Evolutionary conservation across 2,329 filamentous ascomycete genomes (phyloP).

Genomic region (Nemania sp.): DNA sequence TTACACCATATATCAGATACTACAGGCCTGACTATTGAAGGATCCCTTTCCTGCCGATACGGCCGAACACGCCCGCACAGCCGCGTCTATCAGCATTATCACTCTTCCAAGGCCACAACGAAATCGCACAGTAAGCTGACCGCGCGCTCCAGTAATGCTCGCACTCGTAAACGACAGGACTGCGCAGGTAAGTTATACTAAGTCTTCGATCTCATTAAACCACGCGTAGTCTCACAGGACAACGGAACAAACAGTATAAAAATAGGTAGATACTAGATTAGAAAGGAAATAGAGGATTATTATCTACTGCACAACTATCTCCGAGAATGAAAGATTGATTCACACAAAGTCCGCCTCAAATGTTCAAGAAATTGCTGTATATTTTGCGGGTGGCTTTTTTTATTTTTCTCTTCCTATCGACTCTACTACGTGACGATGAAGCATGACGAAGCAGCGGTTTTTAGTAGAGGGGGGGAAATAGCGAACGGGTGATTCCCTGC

Average conservation of each 20-base stretch:
- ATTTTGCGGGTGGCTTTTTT: conserved; percentile 7
- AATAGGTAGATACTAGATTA: neutral
- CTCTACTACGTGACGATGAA: conserved; percentile 23
- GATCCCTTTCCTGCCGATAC: too few species aligned
- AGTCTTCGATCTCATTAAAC: neutral
- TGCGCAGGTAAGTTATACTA: neutral
- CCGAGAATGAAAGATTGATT: neutral
- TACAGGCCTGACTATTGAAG: too few species aligned
- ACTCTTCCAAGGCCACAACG: too few species aligned
- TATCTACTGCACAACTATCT: neutral
- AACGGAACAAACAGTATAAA: neutral
- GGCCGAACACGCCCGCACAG: too few species aligned
- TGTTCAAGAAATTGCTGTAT: neutral
- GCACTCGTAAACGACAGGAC: neutral
- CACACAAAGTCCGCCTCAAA: neutral
- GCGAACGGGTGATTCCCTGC: conserved; percentile 1
- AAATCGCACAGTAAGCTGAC: conserved; percentile 24
- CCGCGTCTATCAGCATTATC: too few species aligned
- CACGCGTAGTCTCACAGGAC: neutral
- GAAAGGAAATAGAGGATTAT: neutral
- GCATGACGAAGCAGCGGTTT: conserved; percentile 22
- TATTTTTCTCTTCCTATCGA: conserved; percentile 23
- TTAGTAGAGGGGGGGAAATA: conserved; percentile 10
- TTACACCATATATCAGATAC: too few species aligned
- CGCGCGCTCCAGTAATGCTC: neutral